Percentiles rank a stretch among this genome's conserved stretches.
Conservation (phyloP, 371 early-diverging fungal species). For the Parasitella parasitica region DNA sequence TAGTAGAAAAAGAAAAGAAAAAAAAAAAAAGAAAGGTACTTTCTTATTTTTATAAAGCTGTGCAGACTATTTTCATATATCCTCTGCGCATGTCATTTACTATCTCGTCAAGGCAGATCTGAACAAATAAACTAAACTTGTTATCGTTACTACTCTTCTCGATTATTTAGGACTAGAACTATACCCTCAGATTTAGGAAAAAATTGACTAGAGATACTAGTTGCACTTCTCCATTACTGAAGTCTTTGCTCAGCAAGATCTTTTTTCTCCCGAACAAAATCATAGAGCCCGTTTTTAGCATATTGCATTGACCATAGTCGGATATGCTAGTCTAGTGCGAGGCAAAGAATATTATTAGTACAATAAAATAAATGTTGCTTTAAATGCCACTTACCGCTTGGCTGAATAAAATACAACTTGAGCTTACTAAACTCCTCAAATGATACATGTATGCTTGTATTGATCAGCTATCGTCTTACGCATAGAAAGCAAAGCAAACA, state of each 20-base stretch:
- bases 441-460: slow-evolving; percentile 3
- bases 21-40: too few species aligned
- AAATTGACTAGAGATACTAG: neutral
- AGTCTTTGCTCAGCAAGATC: neutral
- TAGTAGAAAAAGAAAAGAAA: too few species aligned
- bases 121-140: neutral
- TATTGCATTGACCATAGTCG: slow-evolving; percentile 4
- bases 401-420: slow-evolving; percentile 11
- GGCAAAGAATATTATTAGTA: neutral
- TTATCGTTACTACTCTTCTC: neutral
- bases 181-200: neutral
- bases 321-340: neutral
- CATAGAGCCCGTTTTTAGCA: slow-evolving; percentile 4
- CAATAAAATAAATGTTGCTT: slow-evolving; percentile 3
- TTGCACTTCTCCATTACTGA: neutral
- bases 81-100: too few species aligned
- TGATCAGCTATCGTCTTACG: slow-evolving; percentile 9
- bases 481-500: slow-evolving; percentile 19
- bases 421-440: slow-evolving; percentile 14
- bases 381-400: neutral
- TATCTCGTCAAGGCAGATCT: neutral
- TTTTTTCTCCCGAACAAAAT: slow-evolving; percentile 17
- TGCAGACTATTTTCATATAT: too few species aligned
- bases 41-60: too few species aligned
- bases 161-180: neutral